These are phyloP conservation scores for Cutaneotrichosporon sp. DNA, from an alignment of 1,284 basidiomycete species.

Conservation along the genomic window DNA sequence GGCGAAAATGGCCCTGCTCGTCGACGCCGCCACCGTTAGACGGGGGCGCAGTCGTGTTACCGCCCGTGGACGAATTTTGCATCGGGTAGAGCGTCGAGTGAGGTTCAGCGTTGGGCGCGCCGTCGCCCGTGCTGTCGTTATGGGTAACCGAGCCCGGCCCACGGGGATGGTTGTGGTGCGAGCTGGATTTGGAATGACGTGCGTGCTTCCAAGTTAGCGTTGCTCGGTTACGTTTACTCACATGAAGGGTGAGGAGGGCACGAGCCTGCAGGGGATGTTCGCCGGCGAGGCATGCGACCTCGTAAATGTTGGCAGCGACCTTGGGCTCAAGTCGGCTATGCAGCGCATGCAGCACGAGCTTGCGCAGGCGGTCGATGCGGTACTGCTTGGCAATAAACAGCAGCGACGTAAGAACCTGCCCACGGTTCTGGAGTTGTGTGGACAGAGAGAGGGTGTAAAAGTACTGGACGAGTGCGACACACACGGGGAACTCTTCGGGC, in stretches of 20 bases:
- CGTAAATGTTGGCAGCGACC: slow-evolving; percentile 83
- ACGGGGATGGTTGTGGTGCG: slow-evolving; percentile 2
- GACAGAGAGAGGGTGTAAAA: slow-evolving; percentile 79
- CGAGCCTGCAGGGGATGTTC: slow-evolving; percentile 82
- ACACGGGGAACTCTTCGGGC: slow-evolving; percentile 83
- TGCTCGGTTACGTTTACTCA: slow-evolving; percentile 53
- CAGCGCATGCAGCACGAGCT: slow-evolving; percentile 82
- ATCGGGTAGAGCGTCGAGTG: too few relatives aligned
- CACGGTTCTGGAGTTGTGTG: slow-evolving; percentile 83
- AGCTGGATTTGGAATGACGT: not conserved
- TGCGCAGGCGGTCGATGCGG: slow-evolving; percentile 66
- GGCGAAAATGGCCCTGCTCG: slow-evolving; percentile 6
- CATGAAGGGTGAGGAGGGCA: slow-evolving; percentile 61
- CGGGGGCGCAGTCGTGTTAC: too few relatives aligned
- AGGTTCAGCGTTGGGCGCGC: not conserved
- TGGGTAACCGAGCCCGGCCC: slow-evolving; percentile 8
- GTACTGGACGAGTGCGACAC: slow-evolving; percentile 83
- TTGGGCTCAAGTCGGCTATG: slow-evolving; percentile 76
- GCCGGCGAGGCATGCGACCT: slow-evolving; percentile 84
- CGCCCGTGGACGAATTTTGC: too few relatives aligned
- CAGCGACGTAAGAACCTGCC: slow-evolving; percentile 79
- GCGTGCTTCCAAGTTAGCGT: slow-evolving; percentile 10
- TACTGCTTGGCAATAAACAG: slow-evolving; percentile 80
- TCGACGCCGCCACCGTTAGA: not conserved
- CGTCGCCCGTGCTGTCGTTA: slow-evolving; percentile 3